phyloP scores from a whole-genome alignment of 2,329 filamentous ascomycete genomes.

The Neofusicoccum cordaticola region DNA sequence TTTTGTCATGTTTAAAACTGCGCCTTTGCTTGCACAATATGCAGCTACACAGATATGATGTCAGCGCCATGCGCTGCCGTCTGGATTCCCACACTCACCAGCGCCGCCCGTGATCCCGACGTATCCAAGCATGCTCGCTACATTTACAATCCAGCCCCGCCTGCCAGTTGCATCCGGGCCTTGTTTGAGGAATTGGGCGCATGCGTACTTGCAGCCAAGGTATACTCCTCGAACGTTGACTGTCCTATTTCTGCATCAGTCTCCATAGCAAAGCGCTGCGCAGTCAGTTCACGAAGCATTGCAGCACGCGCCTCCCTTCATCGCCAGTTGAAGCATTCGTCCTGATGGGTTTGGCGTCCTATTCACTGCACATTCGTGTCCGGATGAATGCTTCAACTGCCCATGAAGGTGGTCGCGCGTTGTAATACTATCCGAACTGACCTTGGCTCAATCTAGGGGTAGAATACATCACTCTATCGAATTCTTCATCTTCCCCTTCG shows the following conservation, averaged over 20 bases:
- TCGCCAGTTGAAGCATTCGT: too few species aligned
- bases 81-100: not conserved
- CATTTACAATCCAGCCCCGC: constrained; percentile 41
- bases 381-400: too few species aligned
- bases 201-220: constrained; percentile 39
- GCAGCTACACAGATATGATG: constrained; percentile 20
- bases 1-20: constrained; percentile 46
- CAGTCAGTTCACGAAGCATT: too few species aligned
- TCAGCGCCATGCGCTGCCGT: not conserved
- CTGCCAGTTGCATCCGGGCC: constrained; percentile 25
- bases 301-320: too few species aligned
- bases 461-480: constrained; percentile 2
- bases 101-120: constrained; percentile 24
- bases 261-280: not conserved
- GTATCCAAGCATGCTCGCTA: constrained; percentile 33
- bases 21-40: constrained; percentile 50
- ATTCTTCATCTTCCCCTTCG: constrained; percentile 1
- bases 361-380: too few species aligned
- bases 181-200: constrained; percentile 37
- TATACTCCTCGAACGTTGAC: constrained; percentile 40
- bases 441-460: not conserved
- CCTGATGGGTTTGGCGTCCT: too few species aligned
- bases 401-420: too few species aligned
- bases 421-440: too few species aligned
- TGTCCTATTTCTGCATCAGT: constrained; percentile 20